Percentiles rank a stretch among this genome's conserved stretches.
Conservation (phyloP, 805 yeast genomes). For the Ogataea angusta region DNA sequence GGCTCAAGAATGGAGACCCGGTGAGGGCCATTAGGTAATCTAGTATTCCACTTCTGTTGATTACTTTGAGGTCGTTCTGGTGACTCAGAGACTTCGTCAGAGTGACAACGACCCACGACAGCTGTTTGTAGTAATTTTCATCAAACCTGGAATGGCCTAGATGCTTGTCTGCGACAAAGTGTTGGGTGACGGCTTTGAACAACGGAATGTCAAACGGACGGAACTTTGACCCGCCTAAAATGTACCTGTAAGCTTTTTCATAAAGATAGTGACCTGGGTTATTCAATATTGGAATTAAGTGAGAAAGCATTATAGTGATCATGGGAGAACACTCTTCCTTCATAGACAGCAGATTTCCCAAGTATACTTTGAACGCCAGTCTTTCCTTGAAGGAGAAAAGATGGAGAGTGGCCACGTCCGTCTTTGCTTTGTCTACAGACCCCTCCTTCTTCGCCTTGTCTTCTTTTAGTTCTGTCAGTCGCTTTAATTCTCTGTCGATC, state of each 20-base stretch:
- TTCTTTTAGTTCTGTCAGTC: constrained; percentile 19
- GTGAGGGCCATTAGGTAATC: constrained; percentile 64
- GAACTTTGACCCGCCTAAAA: constrained; percentile 52
- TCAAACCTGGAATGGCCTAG: constrained; percentile 32
- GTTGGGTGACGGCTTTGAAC: constrained; percentile 37
- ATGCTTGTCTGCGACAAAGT: constrained; percentile 26
- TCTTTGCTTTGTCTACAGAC: constrained; percentile 6
- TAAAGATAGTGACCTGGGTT: constrained; percentile 74
- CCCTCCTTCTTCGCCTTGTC: constrained; percentile 10
- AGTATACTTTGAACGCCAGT: constrained; percentile 48
- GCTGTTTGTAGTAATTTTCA: constrained; percentile 52
- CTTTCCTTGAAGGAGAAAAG: constrained; percentile 49
- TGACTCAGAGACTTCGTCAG: constrained; percentile 47
- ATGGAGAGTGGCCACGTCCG: constrained; percentile 1
- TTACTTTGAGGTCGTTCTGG: constrained; percentile 48
- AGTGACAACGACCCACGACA: constrained; percentile 61
- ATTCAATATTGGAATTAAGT: constrained; percentile 51
- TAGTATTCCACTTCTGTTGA: constrained; percentile 53
- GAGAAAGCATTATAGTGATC: constrained; percentile 53
- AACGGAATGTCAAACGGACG: constrained; percentile 44
- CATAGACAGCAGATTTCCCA: constrained; percentile 45
- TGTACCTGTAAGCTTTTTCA: constrained; percentile 66
- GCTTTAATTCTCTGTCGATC: constrained; percentile 37
- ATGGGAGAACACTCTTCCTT: constrained; percentile 39
- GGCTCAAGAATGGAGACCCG: constrained; percentile 47